phyloP scores from a whole-genome alignment of 805 yeast species.

The Starmerella lactis-condensi region DNA sequence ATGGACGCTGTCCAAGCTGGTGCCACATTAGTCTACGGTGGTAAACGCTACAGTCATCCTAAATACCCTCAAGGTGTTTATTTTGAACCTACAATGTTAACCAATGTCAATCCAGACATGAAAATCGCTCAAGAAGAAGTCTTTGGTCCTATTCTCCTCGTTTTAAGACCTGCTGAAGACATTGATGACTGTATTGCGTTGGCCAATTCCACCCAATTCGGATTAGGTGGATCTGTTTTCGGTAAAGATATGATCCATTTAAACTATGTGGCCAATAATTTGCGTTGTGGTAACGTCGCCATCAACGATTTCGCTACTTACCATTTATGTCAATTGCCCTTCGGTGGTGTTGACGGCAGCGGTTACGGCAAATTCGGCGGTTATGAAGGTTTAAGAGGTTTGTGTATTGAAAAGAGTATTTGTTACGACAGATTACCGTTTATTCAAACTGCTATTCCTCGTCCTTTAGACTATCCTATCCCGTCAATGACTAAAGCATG shows the following conservation, averaged over 20 bases:
- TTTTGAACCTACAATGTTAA: constrained; percentile 74
- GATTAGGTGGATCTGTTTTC: constrained; percentile 82
- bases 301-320: constrained; percentile 95
- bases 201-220: constrained; percentile 74
- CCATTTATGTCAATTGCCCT: constrained; percentile 88
- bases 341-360: constrained; percentile 83
- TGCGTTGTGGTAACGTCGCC: constrained; percentile 82
- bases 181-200: constrained; percentile 52
- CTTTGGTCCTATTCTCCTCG: constrained; percentile 76
- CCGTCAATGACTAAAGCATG: constrained; percentile 66
- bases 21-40: constrained; percentile 70
- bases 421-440: constrained; percentile 70
- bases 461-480: constrained; percentile 82
- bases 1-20: constrained; percentile 60
- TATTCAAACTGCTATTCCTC: constrained; percentile 63
- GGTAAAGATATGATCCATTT: constrained; percentile 44
- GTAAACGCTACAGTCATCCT: constrained; percentile 64
- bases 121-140: constrained; percentile 74
- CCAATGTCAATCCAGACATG: constrained; percentile 64
- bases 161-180: constrained; percentile 46
- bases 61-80: constrained; percentile 91
- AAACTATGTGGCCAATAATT: constrained; percentile 39
- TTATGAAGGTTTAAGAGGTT: constrained; percentile 82
- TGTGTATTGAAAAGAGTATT: constrained; percentile 72
- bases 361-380: constrained; percentile 98